Percentiles rank a stretch among this genome's conserved stretches.
phyloP scores from a whole-genome alignment of 805 yeast species.

The Cephaloascus fragrans region DNA sequence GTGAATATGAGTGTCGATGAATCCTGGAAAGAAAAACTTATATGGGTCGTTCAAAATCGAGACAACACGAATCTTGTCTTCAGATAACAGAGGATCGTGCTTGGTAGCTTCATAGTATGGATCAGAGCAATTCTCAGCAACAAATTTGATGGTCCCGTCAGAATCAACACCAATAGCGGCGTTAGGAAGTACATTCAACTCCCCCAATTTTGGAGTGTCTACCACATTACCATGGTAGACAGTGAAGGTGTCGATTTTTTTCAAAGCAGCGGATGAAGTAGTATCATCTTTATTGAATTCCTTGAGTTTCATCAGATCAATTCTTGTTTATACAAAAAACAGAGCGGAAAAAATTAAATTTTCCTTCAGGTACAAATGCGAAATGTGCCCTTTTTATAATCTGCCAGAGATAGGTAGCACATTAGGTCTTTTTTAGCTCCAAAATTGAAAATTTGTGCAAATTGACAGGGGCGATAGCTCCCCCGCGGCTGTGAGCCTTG shows the following conservation, averaged over 20 bases:
- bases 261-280: conserved; percentile 1
- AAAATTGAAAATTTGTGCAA: too few species aligned
- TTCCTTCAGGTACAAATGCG: too few species aligned
- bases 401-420: too few species aligned
- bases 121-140: conserved; percentile 9
- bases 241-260: conserved; percentile 13
- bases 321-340: too few species aligned
- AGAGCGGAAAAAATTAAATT: too few species aligned
- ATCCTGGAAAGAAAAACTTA: conserved; percentile 72
- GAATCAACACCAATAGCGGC: conserved; percentile 56
- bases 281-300: too few species aligned
- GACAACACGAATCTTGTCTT: conserved; percentile 13
- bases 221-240: conserved; percentile 62
- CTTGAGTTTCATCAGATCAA: too few species aligned
- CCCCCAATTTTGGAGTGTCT: conserved; percentile 57
- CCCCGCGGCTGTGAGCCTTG: too few species aligned
- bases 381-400: too few species aligned
- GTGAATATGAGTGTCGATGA: conserved; percentile 75
- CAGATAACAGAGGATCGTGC: conserved; percentile 13
- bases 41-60: conserved; percentile 23
- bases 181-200: conserved; percentile 42
- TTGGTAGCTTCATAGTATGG: conserved; percentile 15
- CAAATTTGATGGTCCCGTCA: conserved; percentile 42
- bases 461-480: too few species aligned
- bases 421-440: too few species aligned